Conservation (phyloP, 148 eudicot species). For the Fagopyrum esculentum region DNA sequence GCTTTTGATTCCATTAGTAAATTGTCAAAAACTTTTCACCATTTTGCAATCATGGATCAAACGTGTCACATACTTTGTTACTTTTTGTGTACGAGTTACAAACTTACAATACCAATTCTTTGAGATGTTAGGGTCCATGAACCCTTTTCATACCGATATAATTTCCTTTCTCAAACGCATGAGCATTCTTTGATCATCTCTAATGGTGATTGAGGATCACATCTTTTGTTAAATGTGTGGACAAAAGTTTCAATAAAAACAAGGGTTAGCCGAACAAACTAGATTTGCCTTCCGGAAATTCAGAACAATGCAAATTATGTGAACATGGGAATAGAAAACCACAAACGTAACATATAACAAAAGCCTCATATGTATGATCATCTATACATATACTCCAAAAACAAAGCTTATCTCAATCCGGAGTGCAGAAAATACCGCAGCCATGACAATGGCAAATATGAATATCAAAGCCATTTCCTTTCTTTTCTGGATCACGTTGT, state of each 20-base stretch:
- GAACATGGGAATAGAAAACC: neutral
- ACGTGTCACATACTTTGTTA: no score
- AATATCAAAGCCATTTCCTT: neutral
- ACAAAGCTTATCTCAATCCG: neutral
- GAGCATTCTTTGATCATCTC: neutral
- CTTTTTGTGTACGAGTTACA: no score
- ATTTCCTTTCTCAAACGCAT: neutral
- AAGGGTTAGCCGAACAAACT: neutral
- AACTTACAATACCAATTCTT: neutral
- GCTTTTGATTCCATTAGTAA: no score
- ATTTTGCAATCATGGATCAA: no score
- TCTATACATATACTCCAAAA: neutral
- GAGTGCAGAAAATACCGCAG: neutral
- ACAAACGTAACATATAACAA: neutral
- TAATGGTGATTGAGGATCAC: neutral
- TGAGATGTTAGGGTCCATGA: neutral
- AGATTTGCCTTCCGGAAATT: conserved; percentile 1
- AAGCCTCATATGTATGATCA: neutral
- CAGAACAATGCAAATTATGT: neutral
- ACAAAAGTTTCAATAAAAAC: neutral
- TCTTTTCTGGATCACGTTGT: neutral
- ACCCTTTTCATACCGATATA: neutral
- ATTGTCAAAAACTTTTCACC: no score
- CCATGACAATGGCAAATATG: neutral
- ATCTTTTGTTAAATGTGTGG: neutral